Conservation (phyloP, 139 green algal genomes). For the Micractinium conductrix region DNA sequence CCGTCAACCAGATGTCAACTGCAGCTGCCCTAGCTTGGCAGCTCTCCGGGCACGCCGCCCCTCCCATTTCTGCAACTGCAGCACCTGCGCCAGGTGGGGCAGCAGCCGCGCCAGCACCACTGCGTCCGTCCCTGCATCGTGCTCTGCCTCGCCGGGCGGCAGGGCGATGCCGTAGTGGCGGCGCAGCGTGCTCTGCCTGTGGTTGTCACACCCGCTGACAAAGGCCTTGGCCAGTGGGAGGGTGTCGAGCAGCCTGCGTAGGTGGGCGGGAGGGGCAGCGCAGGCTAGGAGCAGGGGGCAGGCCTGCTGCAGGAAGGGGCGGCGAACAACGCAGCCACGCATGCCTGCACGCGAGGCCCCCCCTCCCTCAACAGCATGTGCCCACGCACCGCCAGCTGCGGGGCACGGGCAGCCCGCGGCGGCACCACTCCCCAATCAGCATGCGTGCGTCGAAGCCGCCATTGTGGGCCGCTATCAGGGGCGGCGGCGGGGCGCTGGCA, state of each 20-base stretch:
- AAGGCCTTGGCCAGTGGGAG: not conserved
- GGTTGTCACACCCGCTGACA: not conserved
- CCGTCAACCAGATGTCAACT: not conserved
- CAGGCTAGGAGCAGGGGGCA: not conserved
- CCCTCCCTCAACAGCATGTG: too few relatives aligned
- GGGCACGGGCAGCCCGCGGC: constrained; percentile 9
- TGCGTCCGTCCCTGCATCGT: constrained; percentile 15
- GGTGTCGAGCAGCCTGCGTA: constrained; percentile 27
- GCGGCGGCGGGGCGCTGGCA: not conserved
- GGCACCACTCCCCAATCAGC: constrained; percentile 6
- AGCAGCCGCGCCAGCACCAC: constrained; percentile 28
- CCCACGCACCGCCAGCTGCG: constrained; percentile 1
- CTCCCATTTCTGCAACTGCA: not conserved
- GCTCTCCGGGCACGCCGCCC: not conserved
- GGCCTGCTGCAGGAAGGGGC: not conserved
- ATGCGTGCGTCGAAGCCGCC: constrained; percentile 8
- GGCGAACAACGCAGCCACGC: not conserved
- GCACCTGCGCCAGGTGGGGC: constrained; percentile 13
- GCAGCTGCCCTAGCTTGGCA: too few relatives aligned
- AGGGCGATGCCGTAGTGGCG: not conserved
- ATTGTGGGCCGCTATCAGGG: constrained; percentile 20
- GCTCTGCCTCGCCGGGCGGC: constrained; percentile 1
- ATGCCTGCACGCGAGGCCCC: not conserved
- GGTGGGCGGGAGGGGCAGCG: not conserved
- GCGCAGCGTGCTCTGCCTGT: constrained; percentile 16